These are phyloP conservation scores for Sphagnum contortum DNA, from an alignment of 225 moss, liverwort and hornwort species.

Conservation along the genomic window DNA sequence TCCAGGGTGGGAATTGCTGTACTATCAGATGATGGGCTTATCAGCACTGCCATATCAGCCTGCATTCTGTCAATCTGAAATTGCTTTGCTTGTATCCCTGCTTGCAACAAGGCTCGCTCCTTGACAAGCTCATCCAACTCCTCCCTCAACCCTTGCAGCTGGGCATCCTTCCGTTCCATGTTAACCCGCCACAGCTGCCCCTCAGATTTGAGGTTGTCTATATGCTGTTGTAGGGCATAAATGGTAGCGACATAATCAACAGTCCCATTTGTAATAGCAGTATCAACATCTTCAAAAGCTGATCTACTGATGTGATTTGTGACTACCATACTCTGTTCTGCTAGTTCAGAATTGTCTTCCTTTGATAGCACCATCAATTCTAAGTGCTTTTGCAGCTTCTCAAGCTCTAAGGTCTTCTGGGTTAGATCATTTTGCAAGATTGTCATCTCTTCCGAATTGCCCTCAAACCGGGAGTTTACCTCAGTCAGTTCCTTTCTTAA, in stretches of 20 bases:
- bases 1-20: conserved; percentile 1
- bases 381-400: conserved; percentile 19
- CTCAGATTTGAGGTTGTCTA: conserved; percentile 22
- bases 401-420: conserved; percentile 16
- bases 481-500: conserved; percentile 33
- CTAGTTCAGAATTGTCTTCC: conserved; percentile 23
- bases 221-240: conserved; percentile 18
- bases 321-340: conserved; percentile 20
- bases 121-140: conserved; percentile 44
- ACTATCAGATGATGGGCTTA: neutral
- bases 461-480: conserved; percentile 15
- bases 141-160: conserved; percentile 47
- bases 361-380: conserved; percentile 22
- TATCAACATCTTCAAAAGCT: conserved; percentile 10
- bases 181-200: conserved; percentile 30
- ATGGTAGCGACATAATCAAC: conserved; percentile 15
- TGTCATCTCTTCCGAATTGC: conserved; percentile 14
- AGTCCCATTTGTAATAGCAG: conserved; percentile 18
- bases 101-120: conserved; percentile 48
- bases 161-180: conserved; percentile 44
- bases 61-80: conserved; percentile 44
- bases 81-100: conserved; percentile 45
- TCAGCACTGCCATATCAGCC: conserved; percentile 30
- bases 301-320: conserved; percentile 15
- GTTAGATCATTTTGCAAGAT: conserved; percentile 15